Evolutionary conservation across 768 basidiomycete genomes (phyloP).

Genomic region (Candolleomyces efflorescens): DNA sequence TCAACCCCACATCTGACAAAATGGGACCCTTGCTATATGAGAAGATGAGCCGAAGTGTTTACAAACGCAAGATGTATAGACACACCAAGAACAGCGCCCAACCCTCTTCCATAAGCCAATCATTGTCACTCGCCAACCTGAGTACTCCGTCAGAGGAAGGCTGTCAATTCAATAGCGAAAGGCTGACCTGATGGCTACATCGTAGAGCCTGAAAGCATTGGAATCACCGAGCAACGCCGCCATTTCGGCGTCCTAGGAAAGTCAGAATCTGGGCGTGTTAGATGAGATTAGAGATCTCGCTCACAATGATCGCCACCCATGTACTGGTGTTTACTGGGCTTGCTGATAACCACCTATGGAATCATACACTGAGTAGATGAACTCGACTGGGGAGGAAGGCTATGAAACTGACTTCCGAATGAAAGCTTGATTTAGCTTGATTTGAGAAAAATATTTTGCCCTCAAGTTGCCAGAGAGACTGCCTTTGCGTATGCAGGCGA

Average conservation of each 20-base stretch:
- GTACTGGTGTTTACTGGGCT: constrained; percentile 65
- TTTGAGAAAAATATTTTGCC: constrained; percentile 47
- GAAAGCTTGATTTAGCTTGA: constrained; percentile 56
- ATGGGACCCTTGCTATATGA: constrained; percentile 61
- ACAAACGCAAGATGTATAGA: background rate
- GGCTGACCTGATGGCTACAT: constrained; percentile 57
- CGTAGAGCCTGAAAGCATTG: constrained; percentile 63
- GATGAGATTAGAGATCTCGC: constrained; percentile 13
- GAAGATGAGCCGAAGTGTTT: constrained; percentile 4
- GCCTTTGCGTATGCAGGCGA: constrained; percentile 51
- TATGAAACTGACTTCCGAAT: constrained; percentile 45
- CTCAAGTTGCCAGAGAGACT: constrained; percentile 30
- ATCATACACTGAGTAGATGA: background rate
- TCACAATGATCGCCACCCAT: constrained; percentile 66
- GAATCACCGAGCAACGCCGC: constrained; percentile 52
- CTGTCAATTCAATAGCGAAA: background rate
- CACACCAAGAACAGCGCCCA: constrained; percentile 61
- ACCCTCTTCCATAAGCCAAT: constrained; percentile 71
- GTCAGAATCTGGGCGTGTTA: background rate
- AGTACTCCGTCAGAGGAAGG: background rate
- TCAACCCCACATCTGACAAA: constrained; percentile 62
- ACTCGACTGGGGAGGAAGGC: background rate
- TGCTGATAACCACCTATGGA: constrained; percentile 59
- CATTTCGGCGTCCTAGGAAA: constrained; percentile 60
- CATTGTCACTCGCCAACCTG: constrained; percentile 60